A percentile compares a stretch with the other conserved stretches of the same genome.
Conservation (phyloP, 2,329 filamentous ascomycete genomes). For the Fusarium vanettenii region DNA sequence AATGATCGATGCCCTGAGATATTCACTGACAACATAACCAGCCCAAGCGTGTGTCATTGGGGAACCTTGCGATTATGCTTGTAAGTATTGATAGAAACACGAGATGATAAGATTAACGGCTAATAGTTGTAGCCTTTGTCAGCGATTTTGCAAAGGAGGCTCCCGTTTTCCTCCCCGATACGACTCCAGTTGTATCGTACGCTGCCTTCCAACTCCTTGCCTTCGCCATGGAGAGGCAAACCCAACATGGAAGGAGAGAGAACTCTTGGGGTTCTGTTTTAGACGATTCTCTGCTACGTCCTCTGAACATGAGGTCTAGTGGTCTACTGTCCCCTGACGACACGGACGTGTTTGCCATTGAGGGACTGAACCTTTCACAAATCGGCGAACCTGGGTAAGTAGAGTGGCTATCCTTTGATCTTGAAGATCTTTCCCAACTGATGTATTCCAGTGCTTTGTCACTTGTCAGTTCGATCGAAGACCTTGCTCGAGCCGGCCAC, state of each 20-base stretch:
- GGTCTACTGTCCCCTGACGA: not conserved
- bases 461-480: slow-evolving; percentile 29
- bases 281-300: not conserved
- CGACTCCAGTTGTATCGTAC: slow-evolving; percentile 32
- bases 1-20: accelerated
- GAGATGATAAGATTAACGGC: accelerated
- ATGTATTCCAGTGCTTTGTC: slow-evolving; percentile 17
- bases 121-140: slow-evolving; percentile 10
- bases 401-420: accelerated
- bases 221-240: slow-evolving; percentile 30
- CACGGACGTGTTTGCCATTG: slow-evolving; percentile 10
- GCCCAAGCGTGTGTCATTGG: slow-evolving; percentile 24
- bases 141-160: slow-evolving; percentile 9
- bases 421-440: accelerated
- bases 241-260: not conserved
- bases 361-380: slow-evolving; percentile 11
- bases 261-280: slow-evolving; percentile 11
- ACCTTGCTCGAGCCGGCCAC: slow-evolving; percentile 33
- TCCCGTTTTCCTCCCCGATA: slow-evolving; percentile 34
- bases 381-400: slow-evolving; percentile 32
- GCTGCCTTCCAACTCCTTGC: slow-evolving; percentile 34
- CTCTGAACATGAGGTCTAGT: slow-evolving; percentile 25
- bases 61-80: slow-evolving; percentile 10
- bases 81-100: not conserved
- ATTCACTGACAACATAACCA: not conserved